A percentile compares a stretch with the other conserved stretches of the same genome.
Conservation (phyloP, 2,329 filamentous ascomycete species). For the Escovopsis sp. region DNA sequence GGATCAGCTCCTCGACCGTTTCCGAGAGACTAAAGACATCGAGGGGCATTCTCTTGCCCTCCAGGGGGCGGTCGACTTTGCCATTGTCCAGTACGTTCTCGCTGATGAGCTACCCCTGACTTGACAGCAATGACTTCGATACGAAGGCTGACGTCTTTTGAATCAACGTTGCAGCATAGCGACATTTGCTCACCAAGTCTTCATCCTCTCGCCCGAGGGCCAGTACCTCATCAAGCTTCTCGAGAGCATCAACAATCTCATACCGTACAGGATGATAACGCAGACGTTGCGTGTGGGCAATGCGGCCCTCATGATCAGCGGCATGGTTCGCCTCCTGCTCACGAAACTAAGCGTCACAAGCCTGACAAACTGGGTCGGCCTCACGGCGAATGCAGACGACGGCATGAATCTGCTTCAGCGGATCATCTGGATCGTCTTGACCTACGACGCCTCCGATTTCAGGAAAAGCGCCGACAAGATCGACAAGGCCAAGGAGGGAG, state of each 20-base stretch:
- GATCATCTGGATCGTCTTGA: constrained; percentile 58
- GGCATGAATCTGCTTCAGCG: constrained; percentile 70
- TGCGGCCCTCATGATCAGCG: constrained; percentile 68
- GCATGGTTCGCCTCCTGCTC: constrained; percentile 55
- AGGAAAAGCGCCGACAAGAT: constrained; percentile 49
- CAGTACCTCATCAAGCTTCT: constrained; percentile 58
- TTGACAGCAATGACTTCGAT: neutral
- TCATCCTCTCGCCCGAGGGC: constrained; percentile 60
- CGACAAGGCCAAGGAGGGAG: constrained; percentile 39
- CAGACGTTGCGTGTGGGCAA: constrained; percentile 66
- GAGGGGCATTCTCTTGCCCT: constrained; percentile 48
- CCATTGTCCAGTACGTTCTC: constrained; percentile 52
- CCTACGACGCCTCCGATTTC: constrained; percentile 60
- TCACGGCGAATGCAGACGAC: constrained; percentile 56
- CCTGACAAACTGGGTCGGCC: constrained; percentile 65
- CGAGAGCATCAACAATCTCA: constrained; percentile 52
- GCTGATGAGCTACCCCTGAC: neutral
- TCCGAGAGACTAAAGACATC: constrained; percentile 45
- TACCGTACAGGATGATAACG: constrained; percentile 57
- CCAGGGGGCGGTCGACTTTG: constrained; percentile 48
- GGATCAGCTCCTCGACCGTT: constrained; percentile 48
- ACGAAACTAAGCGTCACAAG: constrained; percentile 64
- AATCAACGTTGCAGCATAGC: constrained; percentile 39
- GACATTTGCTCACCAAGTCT: constrained; percentile 58
- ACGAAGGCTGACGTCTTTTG: neutral